These are phyloP conservation scores for Staphylotrichum tortipilum DNA, from an alignment of 495 filamentous ascomycete species.

Conservation along the genomic window DNA sequence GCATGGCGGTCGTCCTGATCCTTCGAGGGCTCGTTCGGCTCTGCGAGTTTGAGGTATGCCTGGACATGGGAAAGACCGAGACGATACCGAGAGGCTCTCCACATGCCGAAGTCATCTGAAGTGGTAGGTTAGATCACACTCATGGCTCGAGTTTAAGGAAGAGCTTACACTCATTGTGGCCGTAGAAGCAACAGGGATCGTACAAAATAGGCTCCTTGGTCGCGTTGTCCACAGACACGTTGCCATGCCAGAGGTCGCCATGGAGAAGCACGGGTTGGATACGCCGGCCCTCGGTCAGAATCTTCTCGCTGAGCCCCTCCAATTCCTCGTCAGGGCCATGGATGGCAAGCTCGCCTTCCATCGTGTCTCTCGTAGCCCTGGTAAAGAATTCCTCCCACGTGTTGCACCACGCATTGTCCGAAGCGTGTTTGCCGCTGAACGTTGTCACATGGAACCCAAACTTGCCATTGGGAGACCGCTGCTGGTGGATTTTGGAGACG, in stretches of 20 bases:
- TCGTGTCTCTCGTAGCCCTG: not conserved
- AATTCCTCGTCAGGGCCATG: not conserved
- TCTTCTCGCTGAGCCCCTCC: not conserved
- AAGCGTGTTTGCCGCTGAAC: not conserved
- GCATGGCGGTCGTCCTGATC: not conserved
- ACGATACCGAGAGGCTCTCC: not conserved
- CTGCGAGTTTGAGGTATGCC: not conserved
- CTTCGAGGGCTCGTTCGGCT: not conserved
- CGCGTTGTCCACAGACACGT: not conserved
- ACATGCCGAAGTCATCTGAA: not conserved
- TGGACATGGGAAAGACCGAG: not conserved
- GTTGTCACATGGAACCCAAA: not conserved
- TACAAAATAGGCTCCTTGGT: not conserved
- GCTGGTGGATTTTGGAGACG: not conserved
- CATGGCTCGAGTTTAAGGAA: not conserved
- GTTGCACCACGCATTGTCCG: not conserved
- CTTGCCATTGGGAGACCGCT: not conserved
- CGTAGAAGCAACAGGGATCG: not conserved
- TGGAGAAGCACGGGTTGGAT: not conserved
- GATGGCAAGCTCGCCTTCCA: not conserved
- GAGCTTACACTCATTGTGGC: not conserved
- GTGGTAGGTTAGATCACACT: not conserved
- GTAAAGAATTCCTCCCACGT: slow-evolving; percentile 1
- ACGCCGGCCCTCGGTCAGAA: not conserved
- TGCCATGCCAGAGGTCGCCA: slow-evolving; percentile 1